These are phyloP conservation scores for Gaillardinia entomophila DNA, from an alignment of 805 yeast species.

Conservation along the genomic window DNA sequence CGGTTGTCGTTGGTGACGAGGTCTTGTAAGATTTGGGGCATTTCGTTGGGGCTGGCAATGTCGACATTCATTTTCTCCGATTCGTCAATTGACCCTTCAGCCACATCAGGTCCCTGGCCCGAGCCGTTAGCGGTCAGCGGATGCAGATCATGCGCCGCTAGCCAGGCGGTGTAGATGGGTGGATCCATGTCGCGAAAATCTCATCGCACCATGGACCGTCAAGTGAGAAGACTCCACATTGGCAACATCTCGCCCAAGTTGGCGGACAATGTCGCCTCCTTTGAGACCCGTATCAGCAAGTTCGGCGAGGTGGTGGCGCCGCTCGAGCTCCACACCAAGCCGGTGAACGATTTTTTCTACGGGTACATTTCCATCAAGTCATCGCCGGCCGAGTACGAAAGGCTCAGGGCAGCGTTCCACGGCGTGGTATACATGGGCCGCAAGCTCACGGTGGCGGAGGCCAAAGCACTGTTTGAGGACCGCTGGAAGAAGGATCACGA, in stretches of 20 bases:
- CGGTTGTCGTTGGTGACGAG: too few relatives aligned
- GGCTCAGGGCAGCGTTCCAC: conserved; percentile 53
- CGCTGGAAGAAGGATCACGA: conserved; percentile 34
- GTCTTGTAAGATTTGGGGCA: too few relatives aligned
- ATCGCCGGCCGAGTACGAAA: conserved; percentile 37
- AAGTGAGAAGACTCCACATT: conserved; percentile 42
- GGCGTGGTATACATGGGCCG: conserved; percentile 76
- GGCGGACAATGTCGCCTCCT: conserved; percentile 37
- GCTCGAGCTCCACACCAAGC: conserved; percentile 52
- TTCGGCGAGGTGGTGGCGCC: conserved; percentile 52
- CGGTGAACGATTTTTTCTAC: conserved; percentile 47
- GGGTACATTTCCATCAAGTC: conserved; percentile 64
- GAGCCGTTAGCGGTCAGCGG: too few relatives aligned
- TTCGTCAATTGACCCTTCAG: too few relatives aligned
- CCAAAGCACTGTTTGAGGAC: conserved; percentile 47
- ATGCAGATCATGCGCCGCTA: too few relatives aligned
- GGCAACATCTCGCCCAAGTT: conserved; percentile 61
- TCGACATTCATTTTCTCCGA: too few relatives aligned
- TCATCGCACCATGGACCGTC: conserved; percentile 4
- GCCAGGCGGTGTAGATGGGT: too few relatives aligned
- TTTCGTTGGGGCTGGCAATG: too few relatives aligned
- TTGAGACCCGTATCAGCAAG: conserved; percentile 52
- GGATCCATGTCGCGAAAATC: too few relatives aligned
- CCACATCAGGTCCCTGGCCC: too few relatives aligned
- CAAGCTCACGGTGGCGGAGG: conserved; percentile 53